Evolutionary conservation across 768 basidiomycete species (phyloP), one percentile per base, ranked within the genome.

Genomic region (Trametes cubensis): DNA sequence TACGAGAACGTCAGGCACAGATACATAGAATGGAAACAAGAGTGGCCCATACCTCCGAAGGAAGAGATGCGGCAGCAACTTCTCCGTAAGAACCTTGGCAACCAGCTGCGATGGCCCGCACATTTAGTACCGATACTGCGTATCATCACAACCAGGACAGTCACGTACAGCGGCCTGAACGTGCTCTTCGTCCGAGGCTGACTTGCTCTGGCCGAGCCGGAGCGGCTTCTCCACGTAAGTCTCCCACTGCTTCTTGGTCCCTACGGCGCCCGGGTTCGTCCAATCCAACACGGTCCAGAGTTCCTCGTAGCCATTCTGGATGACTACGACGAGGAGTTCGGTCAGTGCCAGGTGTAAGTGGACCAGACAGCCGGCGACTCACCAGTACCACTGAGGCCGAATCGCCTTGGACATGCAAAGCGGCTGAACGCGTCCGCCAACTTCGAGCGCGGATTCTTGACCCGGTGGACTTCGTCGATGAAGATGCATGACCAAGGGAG

Each of bases 281-380:
- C 94, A 98, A 70, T 96, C 86, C 34, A 98, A 76, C 38, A 99
- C 86, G 0, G 92, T 91, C 90, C 94, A 95, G 67, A 98, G 78
- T 72, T 98, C 96, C 45, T 84, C 82, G 70, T 95, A 95, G 0
- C 86, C 84, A 67, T 98, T 99, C 70, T 98, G 96, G 39, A 90
- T 83, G 10, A 86, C 82, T n/a, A 81, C 11, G 39, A 5, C 6
- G 14, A 15, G 15, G 14, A 55, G 4, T 18, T 11, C 13, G 45
- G 6, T 58, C n/a, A 25, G 23, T 15, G 18, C 26, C 6, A 21
- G 8, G 18, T 45, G 13, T 59, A 47, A 28, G 17, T 34, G 20
- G 15, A 61, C 25, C 40, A 23, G 81, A 10, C 44, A 15, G 25
- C 11, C 34, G 34, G 34, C 10, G 34, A 30, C 60, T 20, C 80